Evolutionary conservation across 1,284 basidiomycete species (phyloP), one percentile per base, ranked within the genome.

Genomic region (Ustilago nuda): DNA sequence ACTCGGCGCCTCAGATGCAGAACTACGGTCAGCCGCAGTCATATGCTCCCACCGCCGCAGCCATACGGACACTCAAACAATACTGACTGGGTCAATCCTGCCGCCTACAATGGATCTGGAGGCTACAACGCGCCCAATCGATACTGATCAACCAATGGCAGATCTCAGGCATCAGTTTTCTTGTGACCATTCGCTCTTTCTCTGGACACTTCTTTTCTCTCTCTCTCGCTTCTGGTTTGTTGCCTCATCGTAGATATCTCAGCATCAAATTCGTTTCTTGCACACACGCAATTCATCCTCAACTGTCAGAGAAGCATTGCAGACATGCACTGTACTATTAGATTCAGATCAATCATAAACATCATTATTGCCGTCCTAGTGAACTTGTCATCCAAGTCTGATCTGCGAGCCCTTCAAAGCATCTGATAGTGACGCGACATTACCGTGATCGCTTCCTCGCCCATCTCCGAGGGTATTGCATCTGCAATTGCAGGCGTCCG

Each of bases 1-100:
- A 60, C 17, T 19, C 61, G n/a, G 48, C 65, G 13, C 60, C 65
- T 8, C 56, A 56, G 6, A 60, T 63, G 56, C 63, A 50, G 13
- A 50, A 19, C 48, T 50, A 50, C 30, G 48, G 27, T 3, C 48
- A 50, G 30, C 48, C 48, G 27, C 48, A 50, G 6, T 30, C 37
- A 39, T 27, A 27, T 27, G 23, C 23, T 27, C 23, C 43, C 43
- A 45, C 43, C 43, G 27, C 30, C 54, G 2, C 63, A 72, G 51
- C 58, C 61, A 52, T 53, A 64, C 13, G 45, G 53, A 8, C 27
- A 50, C 27, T 50, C 43, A 45, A 50, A 50, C 48, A 32, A 32
- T 13, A 5, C 48, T 4, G 62, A 55, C n/a, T 75, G 72, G 72
- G 67, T 75, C 30, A 67, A 75, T 35, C 67, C 72, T 8, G 9